phyloP scores from a whole-genome alignment of 1,284 basidiomycete genomes.

The Pyrrhoderma lamaoense region DNA sequence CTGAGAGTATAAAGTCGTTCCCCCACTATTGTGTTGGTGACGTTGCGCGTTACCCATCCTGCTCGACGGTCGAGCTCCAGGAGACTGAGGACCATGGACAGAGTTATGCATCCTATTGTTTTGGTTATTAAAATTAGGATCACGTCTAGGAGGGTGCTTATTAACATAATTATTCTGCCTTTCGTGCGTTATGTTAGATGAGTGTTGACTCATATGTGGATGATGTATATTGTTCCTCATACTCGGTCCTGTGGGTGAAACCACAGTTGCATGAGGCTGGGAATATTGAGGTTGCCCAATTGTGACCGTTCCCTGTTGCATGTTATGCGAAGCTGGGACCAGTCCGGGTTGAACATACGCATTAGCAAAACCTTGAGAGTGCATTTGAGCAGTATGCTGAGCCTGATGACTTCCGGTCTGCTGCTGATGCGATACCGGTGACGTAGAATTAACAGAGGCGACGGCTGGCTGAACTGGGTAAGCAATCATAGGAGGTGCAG shows the following conservation, averaged over 20 bases:
- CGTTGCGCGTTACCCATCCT: neutral
- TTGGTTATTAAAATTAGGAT: slow-evolving; percentile 1
- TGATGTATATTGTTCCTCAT: neutral
- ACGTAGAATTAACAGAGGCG: neutral
- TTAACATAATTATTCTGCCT: neutral
- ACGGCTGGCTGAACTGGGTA: slow-evolving; percentile 9
- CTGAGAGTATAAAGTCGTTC: slow-evolving; percentile 1
- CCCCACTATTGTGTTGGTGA: neutral
- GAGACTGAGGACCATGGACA: neutral
- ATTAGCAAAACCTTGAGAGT: no score
- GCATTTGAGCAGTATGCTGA: no score
- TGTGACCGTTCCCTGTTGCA: neutral
- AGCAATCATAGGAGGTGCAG: neutral
- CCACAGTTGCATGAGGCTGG: no score
- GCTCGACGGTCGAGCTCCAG: neutral
- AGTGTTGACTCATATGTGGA: neutral
- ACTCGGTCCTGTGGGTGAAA: no score
- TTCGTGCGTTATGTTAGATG: neutral
- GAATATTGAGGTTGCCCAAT: no score
- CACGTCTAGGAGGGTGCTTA: slow-evolving; percentile 11
- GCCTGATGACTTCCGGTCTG: neutral
- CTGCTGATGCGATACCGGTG: slow-evolving; percentile 2
- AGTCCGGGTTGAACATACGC: neutral
- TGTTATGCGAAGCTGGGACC: neutral
- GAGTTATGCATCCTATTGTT: neutral